Percentiles rank a stretch among this genome's conserved stretches.
Evolutionary conservation across 345 rosid species (phyloP).

Genomic region (Rhizophora mangle): DNA sequence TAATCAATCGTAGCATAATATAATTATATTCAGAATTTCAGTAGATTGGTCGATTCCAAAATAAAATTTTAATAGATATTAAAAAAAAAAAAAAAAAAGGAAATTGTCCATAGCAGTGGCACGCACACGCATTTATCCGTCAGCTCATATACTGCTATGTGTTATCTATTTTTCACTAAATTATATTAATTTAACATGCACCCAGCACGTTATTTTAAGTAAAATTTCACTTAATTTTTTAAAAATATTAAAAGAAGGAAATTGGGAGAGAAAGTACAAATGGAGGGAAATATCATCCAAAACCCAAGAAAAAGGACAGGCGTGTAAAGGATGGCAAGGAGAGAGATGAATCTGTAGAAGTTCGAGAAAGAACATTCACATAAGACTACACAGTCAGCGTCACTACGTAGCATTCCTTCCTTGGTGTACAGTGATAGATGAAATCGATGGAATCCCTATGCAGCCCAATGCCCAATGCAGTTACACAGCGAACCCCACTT

Average conservation of each 20-base stretch:
- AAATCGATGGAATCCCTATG: constrained; percentile 66
- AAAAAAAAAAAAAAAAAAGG: no score
- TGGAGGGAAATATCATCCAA: constrained; percentile 34
- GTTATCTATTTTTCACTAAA: no score
- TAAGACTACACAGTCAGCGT: constrained; percentile 36
- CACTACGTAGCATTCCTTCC: constrained; percentile 65
- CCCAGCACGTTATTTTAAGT: no score
- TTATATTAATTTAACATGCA: no score
- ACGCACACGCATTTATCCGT: no score
- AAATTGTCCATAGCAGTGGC: no score
- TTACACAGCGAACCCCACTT: constrained; percentile 46
- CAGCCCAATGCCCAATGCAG: constrained; percentile 41
- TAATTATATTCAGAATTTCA: constrained; percentile 29
- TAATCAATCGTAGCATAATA: constrained; percentile 4
- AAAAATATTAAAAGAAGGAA: neutral
- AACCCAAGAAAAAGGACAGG: constrained; percentile 43
- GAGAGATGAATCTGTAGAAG: constrained; percentile 58
- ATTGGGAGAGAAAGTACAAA: constrained; percentile 24
- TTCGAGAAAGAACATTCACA: constrained; percentile 44
- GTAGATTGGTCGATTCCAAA: constrained; percentile 36
- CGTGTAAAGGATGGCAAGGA: constrained; percentile 21
- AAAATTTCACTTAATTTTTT: no score
- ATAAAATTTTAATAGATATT: constrained; percentile 10
- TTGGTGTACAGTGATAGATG: neutral
- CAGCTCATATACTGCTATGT: no score